Percentiles rank a stretch among this genome's conserved stretches.
These are phyloP conservation scores for Chenopodium suecicum DNA, from an alignment of 148 eudicot genomes.

Conservation along the genomic window DNA sequence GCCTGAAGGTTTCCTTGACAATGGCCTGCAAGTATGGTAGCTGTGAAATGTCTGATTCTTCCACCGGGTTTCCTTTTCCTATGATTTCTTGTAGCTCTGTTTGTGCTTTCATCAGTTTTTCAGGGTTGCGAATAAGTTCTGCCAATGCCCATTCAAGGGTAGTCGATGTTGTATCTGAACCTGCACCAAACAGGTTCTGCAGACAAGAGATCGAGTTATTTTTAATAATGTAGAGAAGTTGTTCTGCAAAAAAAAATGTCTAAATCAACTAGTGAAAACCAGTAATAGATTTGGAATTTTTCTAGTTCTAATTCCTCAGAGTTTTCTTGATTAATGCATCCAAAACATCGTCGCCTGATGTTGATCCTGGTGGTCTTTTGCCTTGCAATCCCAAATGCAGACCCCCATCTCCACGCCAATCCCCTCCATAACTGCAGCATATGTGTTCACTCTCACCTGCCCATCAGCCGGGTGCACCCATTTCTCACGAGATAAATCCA, in stretches of 20 bases:
- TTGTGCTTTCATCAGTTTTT: conserved; percentile 6
- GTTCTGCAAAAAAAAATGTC: neutral
- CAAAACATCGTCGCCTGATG: conserved; percentile 10
- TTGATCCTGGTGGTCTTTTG: conserved; percentile 2
- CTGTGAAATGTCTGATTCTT: neutral
- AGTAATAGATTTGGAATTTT: neutral
- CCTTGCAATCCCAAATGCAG: conserved; percentile 1
- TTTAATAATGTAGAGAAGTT: neutral
- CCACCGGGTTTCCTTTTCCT: neutral
- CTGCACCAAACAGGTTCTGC: conserved; percentile 17
- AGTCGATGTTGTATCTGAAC: conserved; percentile 20
- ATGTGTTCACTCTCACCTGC: too few species aligned
- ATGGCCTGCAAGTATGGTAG: conserved; percentile 15
- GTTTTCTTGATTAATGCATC: conserved; percentile 13
- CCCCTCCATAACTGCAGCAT: too few species aligned
- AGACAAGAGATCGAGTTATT: neutral
- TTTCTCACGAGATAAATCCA: too few species aligned
- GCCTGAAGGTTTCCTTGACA: conserved; percentile 16
- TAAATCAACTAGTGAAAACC: neutral
- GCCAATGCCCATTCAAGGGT: conserved; percentile 18
- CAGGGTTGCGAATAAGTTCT: conserved; percentile 2
- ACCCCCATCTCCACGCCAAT: too few species aligned
- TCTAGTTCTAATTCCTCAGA: neutral
- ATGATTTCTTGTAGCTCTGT: neutral
- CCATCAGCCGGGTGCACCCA: too few species aligned